Percentiles rank a stretch among this genome's conserved stretches.
Conservation (phyloP, 1,139 yeast species). For the Citeromyces siamensis region DNA sequence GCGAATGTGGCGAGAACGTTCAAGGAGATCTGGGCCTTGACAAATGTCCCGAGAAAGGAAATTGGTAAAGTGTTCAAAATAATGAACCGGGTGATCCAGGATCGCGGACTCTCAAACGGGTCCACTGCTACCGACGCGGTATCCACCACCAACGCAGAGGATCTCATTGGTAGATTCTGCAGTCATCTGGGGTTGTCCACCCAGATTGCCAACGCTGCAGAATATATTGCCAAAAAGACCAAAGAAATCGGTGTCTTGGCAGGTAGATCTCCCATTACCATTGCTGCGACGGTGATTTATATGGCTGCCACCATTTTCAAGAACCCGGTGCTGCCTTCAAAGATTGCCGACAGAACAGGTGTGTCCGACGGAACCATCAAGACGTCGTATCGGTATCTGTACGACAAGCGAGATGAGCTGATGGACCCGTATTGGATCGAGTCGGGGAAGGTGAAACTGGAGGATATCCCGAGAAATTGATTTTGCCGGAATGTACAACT, state of each 20-base stretch:
- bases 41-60: conserved; percentile 89
- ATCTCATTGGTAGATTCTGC: conserved; percentile 90
- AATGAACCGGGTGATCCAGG: conserved; percentile 66
- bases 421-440: conserved; percentile 76
- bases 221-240: conserved; percentile 79
- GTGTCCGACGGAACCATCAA: conserved; percentile 97
- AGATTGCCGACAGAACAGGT: conserved; percentile 90
- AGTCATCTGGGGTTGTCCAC: conserved; percentile 84
- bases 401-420: conserved; percentile 51
- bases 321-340: conserved; percentile 48
- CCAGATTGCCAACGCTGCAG: conserved; percentile 88
- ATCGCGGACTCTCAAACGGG: conserved; percentile 29
- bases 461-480: conserved; percentile 35
- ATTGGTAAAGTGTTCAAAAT: conserved; percentile 82
- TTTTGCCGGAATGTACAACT: neutral
- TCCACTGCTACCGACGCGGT: conserved; percentile 56
- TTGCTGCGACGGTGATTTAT: conserved; percentile 95
- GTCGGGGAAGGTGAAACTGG: conserved; percentile 54
- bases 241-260: conserved; percentile 91
- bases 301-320: conserved; percentile 83
- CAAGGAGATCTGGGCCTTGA: conserved; percentile 91
- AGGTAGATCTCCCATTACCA: conserved; percentile 94
- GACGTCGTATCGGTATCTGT: conserved; percentile 77
- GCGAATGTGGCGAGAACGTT: conserved; percentile 93
- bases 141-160: conserved; percentile 88